Evolutionary conservation across 1,284 basidiomycete genomes (phyloP).

Genomic region (Dichomitus squalens): DNA sequence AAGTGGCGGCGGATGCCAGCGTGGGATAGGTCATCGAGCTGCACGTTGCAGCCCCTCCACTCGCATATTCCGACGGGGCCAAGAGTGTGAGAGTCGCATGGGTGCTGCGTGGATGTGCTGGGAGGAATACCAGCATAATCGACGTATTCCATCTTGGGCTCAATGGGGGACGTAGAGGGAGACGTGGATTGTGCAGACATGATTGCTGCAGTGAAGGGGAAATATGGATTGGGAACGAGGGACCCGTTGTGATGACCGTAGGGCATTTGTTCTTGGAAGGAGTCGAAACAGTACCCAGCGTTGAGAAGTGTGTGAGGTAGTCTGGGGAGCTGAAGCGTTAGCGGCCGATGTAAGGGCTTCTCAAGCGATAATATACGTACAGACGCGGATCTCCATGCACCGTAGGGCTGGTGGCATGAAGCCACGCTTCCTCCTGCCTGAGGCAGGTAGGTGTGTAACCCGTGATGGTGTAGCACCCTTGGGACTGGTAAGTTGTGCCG

Average conservation of each 20-base stretch:
- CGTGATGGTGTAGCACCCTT: neutral
- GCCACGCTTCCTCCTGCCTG: neutral
- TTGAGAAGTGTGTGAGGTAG: neutral
- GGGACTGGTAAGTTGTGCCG: no score
- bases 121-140: no score
- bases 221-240: neutral
- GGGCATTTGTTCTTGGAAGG: neutral
- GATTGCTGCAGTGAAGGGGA: neutral
- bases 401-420: neutral
- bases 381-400: neutral
- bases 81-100: neutral
- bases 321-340: neutral
- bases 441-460: neutral
- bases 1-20: slow-evolving; percentile 15
- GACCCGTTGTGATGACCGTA: neutral
- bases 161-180: neutral
- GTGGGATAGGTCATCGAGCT: slow-evolving; percentile 6
- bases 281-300: neutral
- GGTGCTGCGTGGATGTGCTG: neutral
- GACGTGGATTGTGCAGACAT: neutral
- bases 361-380: neutral
- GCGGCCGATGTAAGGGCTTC: neutral
- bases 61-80: neutral
- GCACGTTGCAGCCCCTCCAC: slow-evolving; percentile 9
- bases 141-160: neutral